Percentiles rank a stretch among this genome's conserved stretches.
Evolutionary conservation across 2,329 filamentous ascomycete genomes (phyloP).

Genomic region (Hypocreales sp.): DNA sequence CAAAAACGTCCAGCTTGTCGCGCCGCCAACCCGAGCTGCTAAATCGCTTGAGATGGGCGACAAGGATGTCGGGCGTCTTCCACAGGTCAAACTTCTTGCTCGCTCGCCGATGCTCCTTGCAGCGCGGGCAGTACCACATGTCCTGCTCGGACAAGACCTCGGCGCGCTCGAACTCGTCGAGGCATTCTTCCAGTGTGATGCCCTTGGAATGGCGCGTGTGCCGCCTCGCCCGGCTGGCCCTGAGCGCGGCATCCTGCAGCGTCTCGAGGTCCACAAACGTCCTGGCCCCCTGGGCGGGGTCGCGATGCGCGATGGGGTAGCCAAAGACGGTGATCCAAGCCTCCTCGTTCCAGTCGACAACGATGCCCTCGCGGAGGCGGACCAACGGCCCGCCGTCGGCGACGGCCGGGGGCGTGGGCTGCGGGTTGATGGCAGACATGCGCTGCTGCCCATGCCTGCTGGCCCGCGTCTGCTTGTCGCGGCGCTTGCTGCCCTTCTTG

Average conservation of each 20-base stretch:
- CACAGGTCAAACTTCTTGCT: constrained; percentile 96
- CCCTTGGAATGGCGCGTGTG: constrained; percentile 42
- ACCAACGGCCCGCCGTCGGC: constrained; percentile 48
- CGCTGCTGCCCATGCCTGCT: constrained; percentile 24
- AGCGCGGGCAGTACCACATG: constrained; percentile 93
- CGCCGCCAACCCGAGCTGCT: constrained; percentile 68
- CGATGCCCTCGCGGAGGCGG: constrained; percentile 66
- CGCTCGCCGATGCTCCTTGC: constrained; percentile 83
- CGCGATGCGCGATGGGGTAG: constrained; percentile 12
- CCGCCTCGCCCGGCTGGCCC: constrained; percentile 46
- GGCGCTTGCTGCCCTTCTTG: constrained; percentile 32
- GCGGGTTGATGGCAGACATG: constrained; percentile 13
- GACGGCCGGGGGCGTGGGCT: constrained; percentile 21
- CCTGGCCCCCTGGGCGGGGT: constrained; percentile 39
- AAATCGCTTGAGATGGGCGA: constrained; percentile 92
- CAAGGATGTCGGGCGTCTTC: constrained; percentile 89
- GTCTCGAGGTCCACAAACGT: constrained; percentile 39
- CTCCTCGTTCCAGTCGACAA: constrained; percentile 70
- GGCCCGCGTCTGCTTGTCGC: constrained; percentile 23
- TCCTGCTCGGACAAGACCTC: constrained; percentile 91
- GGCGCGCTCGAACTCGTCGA: constrained; percentile 87
- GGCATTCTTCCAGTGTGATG: constrained; percentile 74
- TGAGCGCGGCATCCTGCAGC: constrained; percentile 48
- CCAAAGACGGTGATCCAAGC: constrained; percentile 59
- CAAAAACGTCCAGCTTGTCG: constrained; percentile 81